Percentiles rank a stretch among this genome's conserved stretches.
Evolutionary conservation across 176 grass and related monocot species (phyloP).

Genomic region (Bonia amplexicaulis): DNA sequence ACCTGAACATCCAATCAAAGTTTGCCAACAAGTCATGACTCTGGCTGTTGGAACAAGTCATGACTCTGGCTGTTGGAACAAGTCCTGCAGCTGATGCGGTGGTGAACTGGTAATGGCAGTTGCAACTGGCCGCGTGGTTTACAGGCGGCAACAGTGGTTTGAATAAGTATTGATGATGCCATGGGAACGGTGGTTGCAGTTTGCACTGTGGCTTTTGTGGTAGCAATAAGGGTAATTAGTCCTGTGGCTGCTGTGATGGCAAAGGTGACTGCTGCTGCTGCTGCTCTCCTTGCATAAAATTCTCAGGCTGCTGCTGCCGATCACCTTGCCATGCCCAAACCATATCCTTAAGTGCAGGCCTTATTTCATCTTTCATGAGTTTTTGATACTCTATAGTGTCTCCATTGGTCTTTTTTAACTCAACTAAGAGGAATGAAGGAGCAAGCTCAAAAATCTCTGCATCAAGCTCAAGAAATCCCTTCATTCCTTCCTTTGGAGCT

Average conservation of each 20-base stretch:
- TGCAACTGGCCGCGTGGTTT: neutral
- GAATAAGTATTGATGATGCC: neutral
- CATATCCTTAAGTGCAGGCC: conserved; percentile 43
- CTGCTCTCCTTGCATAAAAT: neutral
- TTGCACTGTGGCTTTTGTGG: neutral
- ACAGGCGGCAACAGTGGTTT: neutral
- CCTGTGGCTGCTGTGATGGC: conserved; percentile 24
- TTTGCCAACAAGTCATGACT: neutral
- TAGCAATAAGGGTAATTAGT: neutral
- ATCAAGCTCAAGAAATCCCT: conserved; percentile 50
- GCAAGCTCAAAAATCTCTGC: conserved; percentile 56
- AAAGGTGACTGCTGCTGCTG: conserved; percentile 7
- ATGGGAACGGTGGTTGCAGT: neutral
- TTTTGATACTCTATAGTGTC: conserved; percentile 55
- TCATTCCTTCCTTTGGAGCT: conserved; percentile 46
- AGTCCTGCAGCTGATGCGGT: neutral
- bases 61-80: neutral
- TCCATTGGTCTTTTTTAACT: conserved; percentile 45
- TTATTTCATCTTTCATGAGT: conserved; percentile 48
- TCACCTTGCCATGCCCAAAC: conserved; percentile 45
- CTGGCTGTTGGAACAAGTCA: neutral
- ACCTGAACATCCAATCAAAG: conserved; percentile 3
- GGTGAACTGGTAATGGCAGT: neutral
- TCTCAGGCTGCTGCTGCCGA: neutral
- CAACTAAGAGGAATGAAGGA: conserved; percentile 43